phyloP scores from a whole-genome alignment of 164 flowering plant species.

The Kalanchoe fedtschenkoi region DNA sequence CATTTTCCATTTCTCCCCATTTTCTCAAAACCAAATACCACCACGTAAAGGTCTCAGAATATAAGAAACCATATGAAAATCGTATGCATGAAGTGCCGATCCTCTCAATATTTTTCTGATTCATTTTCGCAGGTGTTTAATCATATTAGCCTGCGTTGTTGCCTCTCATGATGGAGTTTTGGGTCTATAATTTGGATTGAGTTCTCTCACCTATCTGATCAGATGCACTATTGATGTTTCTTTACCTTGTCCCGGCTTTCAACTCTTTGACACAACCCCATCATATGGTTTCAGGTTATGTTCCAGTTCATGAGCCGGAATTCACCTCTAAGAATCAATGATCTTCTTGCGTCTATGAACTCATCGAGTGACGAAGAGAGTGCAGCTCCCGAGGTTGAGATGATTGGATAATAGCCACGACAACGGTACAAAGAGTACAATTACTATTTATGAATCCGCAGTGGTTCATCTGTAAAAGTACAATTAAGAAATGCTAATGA shows the following conservation, averaged over 20 bases:
- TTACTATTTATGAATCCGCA: no score
- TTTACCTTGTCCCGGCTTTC: neutral
- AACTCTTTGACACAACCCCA: neutral
- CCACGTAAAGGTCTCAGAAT: no score
- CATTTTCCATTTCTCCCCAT: no score
- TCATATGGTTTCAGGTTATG: conserved; percentile 36
- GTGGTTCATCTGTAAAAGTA: no score
- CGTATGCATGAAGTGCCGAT: neutral
- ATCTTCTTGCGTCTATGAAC: conserved; percentile 43
- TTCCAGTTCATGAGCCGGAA: conserved; percentile 70
- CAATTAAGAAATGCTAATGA: no score
- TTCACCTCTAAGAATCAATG: conserved; percentile 70
- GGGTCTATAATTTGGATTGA: neutral
- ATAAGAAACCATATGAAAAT: neutral
- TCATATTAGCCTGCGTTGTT: neutral
- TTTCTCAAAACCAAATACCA: no score
- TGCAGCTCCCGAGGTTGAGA: conserved; percentile 37
- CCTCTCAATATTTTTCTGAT: neutral
- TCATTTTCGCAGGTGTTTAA: neutral
- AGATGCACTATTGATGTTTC: no score
- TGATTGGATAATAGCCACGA: conserved; percentile 32
- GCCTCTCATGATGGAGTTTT: neutral
- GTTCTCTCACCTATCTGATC: no score
- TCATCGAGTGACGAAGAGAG: conserved; percentile 27
- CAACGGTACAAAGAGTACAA: no score